phyloP scores from a whole-genome alignment of 306 rosid species.

The Vicia villosa region DNA sequence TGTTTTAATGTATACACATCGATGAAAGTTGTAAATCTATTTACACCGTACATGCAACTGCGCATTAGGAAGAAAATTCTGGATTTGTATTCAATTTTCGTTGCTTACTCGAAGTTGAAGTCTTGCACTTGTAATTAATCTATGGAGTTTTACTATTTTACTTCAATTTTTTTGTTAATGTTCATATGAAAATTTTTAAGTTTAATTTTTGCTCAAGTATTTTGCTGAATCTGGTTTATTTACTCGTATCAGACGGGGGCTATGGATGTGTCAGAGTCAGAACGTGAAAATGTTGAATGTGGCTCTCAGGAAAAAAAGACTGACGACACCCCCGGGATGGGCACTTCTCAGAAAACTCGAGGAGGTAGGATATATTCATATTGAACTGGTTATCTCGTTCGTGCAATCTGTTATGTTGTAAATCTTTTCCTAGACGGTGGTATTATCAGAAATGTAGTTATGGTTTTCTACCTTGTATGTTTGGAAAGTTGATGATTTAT shows the following conservation, averaged over 20 bases:
- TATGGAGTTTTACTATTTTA: background rate
- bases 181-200: background rate
- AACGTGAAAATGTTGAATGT: background rate
- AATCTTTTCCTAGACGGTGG: background rate
- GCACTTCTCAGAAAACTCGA: background rate
- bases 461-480: slow-evolving; percentile 8
- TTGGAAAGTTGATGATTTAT: background rate
- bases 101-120: no score
- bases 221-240: slow-evolving; percentile 15
- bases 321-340: slow-evolving; percentile 4
- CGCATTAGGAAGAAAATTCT: background rate
- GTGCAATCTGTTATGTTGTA: background rate
- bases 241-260: slow-evolving; percentile 30
- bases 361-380: slow-evolving; percentile 28
- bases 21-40: background rate
- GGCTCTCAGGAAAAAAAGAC: slow-evolving; percentile 13
- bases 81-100: background rate
- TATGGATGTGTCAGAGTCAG: slow-evolving; percentile 10
- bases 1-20: no score
- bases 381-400: slow-evolving; percentile 11
- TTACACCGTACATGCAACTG: background rate
- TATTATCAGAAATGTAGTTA: background rate
- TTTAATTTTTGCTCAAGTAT: background rate
- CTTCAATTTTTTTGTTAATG: background rate
- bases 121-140: background rate